phyloP scores from a whole-genome alignment of 805 yeast species.

The Schwanniomyces vanrijiae region DNA sequence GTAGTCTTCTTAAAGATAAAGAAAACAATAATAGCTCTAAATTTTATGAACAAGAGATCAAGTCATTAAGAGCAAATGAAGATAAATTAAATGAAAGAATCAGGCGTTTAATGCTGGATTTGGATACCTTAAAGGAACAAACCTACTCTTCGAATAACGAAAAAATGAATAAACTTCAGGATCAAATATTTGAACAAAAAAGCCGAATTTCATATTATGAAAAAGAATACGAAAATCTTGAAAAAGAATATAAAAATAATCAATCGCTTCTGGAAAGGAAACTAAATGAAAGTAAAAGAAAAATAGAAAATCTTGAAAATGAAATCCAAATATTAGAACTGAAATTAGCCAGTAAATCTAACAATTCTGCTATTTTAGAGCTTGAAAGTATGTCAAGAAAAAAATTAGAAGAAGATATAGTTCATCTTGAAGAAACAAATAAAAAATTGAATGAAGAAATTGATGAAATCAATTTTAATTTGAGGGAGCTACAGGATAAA shows the following conservation, averaged over 20 bases:
- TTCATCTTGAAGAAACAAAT: slow-evolving; percentile 24
- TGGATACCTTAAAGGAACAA: slow-evolving; percentile 27
- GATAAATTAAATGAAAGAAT: slow-evolving; percentile 14
- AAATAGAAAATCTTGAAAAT: slow-evolving; percentile 19
- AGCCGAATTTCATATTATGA: slow-evolving; percentile 28
- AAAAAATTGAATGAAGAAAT: slow-evolving; percentile 28
- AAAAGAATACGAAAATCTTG: slow-evolving; percentile 23
- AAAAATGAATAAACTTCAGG: slow-evolving; percentile 11
- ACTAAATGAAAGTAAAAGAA: slow-evolving; percentile 15
- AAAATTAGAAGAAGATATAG: slow-evolving; percentile 23
- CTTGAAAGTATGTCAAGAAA: slow-evolving; percentile 19
- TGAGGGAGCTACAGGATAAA: slow-evolving; percentile 34
- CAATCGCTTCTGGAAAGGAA: slow-evolving; percentile 18
- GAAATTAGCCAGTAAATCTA: slow-evolving; percentile 9
- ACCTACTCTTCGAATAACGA: slow-evolving; percentile 15
- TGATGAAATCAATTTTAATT: slow-evolving; percentile 34
- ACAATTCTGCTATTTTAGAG: slow-evolving; percentile 21
- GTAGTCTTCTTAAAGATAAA: slow-evolving; percentile 18
- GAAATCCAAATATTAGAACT: slow-evolving; percentile 29
- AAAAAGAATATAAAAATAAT: slow-evolving; percentile 21
- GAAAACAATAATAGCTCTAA: slow-evolving; percentile 11
- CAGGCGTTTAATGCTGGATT: slow-evolving; percentile 22
- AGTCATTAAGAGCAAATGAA: slow-evolving; percentile 20
- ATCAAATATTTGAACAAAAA: slow-evolving; percentile 20
- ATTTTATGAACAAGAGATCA: slow-evolving; percentile 23